Base-by-base conservation (phyloP, 305 asterid species). In the Fraxinus xanthoxyloides region DNA sequence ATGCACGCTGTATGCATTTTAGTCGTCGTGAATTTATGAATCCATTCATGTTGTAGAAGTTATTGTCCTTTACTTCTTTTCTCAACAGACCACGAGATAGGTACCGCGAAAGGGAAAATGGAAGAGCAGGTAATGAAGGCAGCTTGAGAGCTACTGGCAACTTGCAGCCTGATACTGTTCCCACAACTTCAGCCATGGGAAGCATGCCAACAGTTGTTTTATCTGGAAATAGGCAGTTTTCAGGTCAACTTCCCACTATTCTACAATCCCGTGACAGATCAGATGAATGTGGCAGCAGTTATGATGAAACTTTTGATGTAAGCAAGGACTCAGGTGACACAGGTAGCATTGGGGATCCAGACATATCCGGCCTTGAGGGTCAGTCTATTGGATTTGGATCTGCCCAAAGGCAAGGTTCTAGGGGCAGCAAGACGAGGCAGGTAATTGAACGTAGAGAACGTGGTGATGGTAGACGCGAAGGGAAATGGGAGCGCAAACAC, bases 401-500 rank as follows among this genome's bases (percentile, higher is more conserved):
- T 24, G 87, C 86, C 38, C 93, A 86, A 83, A 89, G 98, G 88
- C 97, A 89, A 56, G 93, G 90, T 56, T 83, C 97, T 23, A 86
- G 98, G 77, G 95, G 97, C 23, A 82, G 92, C 83, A 96, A 93
- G 83, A 82, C 98, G 8, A 87, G 98, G 88, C 98, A 93, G 90
- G 79, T 93, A 56, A 81, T 92, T 76, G 99, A 95, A 79, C 89
- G 98, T 83, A 91, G 96, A 88, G 98, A 94, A 85, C 91, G 98
- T 43, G 98, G 98, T 51, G 98, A 92, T 51, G 92, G 91, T 56
- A 90, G 99, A 69, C 95, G 97, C 3, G 98, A 94, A 90, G 95
- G 99, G 76, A 94, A 94, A 87, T 96, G 99, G 99, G 99, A 96
- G 87, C 88, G 99, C 17, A 96, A 94, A 86, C 98, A 96, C 85